Percentiles rank a stretch among this genome's conserved stretches.
Conservation (phyloP, 179 eudicot genomes). For the Drosera spatulata region DNA sequence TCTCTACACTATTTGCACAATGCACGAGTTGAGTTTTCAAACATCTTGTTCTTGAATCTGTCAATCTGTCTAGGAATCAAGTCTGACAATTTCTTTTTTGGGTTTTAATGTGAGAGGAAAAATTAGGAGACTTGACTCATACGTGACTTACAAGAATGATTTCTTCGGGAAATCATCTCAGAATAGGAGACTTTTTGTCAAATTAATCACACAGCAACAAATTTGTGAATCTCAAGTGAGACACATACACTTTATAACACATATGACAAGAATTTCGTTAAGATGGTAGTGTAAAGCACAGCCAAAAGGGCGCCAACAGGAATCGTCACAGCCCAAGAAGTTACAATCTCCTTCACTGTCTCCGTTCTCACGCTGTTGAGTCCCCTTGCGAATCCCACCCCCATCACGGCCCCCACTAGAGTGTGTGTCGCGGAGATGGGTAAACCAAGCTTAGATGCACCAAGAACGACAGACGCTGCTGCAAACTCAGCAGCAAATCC, state of each 20-base stretch:
- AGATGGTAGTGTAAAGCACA: conserved; percentile 61
- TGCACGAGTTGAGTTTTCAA: no score
- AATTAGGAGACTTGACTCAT: no score
- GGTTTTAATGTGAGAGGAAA: no score
- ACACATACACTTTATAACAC: conserved; percentile 25
- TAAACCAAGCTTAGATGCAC: conserved; percentile 80
- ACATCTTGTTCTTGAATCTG: no score
- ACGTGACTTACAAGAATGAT: no score
- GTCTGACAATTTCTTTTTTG: no score
- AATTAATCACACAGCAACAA: background rate
- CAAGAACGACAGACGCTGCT: conserved; percentile 86
- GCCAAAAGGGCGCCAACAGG: conserved; percentile 71
- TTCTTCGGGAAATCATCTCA: no score
- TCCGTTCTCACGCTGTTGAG: conserved; percentile 87
- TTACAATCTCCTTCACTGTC: conserved; percentile 80
- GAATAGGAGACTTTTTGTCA: no score
- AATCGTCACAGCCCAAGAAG: conserved; percentile 87
- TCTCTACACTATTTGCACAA: no score
- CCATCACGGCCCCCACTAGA: conserved; percentile 97
- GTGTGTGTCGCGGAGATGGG: conserved; percentile 97
- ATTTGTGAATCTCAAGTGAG: background rate
- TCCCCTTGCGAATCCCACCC: conserved; percentile 96
- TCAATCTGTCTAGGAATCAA: no score
- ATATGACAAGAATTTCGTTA: conserved; percentile 49
- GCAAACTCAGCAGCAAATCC: conserved; percentile 99